Conservation (phyloP, 2,329 filamentous ascomycete genomes). For the Fusarium succisae region DNA sequence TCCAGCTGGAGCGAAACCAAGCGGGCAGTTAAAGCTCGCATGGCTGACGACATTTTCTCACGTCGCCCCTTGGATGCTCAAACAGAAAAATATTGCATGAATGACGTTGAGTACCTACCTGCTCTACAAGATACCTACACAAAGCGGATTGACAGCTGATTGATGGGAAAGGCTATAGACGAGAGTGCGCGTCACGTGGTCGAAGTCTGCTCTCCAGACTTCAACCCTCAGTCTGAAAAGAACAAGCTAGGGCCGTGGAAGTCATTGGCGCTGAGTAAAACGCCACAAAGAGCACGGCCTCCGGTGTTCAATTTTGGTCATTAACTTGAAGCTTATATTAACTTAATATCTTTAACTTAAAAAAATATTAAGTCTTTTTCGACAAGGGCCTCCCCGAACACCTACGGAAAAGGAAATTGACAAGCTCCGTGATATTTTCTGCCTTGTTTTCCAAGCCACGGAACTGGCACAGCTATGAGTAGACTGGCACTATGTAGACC, state of each 20-base stretch:
- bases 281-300: no score
- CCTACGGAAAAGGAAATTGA: no score
- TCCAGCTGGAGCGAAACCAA: neutral
- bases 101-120: neutral
- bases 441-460: no score
- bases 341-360: no score
- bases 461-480: no score
- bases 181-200: neutral
- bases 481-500: neutral
- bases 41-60: neutral
- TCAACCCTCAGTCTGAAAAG: neutral
- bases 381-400: no score
- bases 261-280: no score
- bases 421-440: no score
- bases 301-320: no score
- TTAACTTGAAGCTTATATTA: no score
- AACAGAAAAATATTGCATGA: neutral
- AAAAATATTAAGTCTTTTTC: no score
- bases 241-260: neutral
- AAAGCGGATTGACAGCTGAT: neutral
- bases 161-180: no score
- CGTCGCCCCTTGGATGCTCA: neutral
- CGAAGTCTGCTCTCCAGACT: neutral
- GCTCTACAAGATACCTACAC: neutral
- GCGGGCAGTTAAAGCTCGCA: neutral